Percentiles rank a stretch among this genome's conserved stretches.
Evolutionary conservation across 2,329 filamentous ascomycete species (phyloP).

Genomic region (Clonostachys rhizophaga): DNA sequence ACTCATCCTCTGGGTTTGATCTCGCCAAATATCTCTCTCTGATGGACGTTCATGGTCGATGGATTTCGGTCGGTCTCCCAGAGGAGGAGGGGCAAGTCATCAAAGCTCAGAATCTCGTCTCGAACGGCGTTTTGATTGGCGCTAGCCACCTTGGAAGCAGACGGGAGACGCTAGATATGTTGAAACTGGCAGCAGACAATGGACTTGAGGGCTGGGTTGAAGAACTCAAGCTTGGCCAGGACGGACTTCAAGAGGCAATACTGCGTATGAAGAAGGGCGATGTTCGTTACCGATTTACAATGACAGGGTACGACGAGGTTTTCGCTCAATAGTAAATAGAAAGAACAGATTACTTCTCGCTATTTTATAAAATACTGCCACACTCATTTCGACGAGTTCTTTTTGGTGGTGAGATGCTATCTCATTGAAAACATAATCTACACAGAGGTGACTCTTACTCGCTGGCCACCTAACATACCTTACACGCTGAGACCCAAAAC

Average conservation of each 20-base stretch:
- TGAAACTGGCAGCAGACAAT: constrained; percentile 46
- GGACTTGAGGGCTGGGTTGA: constrained; percentile 47
- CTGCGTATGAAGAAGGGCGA: constrained; percentile 4
- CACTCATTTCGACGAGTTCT: no score
- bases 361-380: background rate
- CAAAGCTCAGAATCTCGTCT: constrained; percentile 32
- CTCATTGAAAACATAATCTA: no score
- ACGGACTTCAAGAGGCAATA: constrained; percentile 6
- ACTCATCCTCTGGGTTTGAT: constrained; percentile 46
- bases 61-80: constrained; percentile 45
- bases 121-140: constrained; percentile 41
- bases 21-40: constrained; percentile 54
- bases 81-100: constrained; percentile 16
- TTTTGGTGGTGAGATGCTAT: no score
- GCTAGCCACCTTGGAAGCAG: constrained; percentile 36
- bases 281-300: constrained; percentile 11
- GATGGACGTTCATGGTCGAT: constrained; percentile 49
- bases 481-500: no score
- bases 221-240: constrained; percentile 9
- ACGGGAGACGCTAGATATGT: constrained; percentile 48
- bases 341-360: background rate
- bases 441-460: no score
- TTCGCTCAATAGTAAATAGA: constrained; percentile 2
- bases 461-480: no score
- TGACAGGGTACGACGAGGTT: constrained; percentile 12